phyloP scores from a whole-genome alignment of 2,329 filamentous ascomycete species.

The Chaetoscypha palmicola region DNA sequence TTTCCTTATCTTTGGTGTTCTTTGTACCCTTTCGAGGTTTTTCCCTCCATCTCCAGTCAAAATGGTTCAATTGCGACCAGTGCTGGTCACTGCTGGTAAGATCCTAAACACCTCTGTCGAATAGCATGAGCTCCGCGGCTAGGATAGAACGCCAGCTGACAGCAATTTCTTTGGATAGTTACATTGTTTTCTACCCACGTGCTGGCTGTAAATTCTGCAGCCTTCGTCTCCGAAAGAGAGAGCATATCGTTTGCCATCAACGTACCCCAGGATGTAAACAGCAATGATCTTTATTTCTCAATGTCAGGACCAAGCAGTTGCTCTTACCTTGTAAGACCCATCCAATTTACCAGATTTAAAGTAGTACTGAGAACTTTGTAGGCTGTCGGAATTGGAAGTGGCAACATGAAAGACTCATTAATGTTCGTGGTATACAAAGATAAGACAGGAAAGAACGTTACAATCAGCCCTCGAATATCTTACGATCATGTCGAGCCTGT shows the following conservation, averaged over 20 bases:
- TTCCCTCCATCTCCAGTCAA: background rate
- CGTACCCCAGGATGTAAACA: slow-evolving; percentile 39
- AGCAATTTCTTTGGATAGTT: slow-evolving; percentile 5
- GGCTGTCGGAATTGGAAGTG: slow-evolving; percentile 47
- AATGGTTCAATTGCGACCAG: slow-evolving; percentile 13
- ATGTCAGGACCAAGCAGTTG: slow-evolving; percentile 39
- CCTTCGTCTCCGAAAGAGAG: slow-evolving; percentile 41
- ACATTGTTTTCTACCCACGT: slow-evolving; percentile 7
- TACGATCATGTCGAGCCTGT: slow-evolving; percentile 46
- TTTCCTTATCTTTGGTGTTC: no score
- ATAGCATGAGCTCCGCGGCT: no score
- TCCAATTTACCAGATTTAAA: background rate
- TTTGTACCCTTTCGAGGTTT: no score
- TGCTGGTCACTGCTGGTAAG: slow-evolving; percentile 14
- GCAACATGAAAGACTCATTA: slow-evolving; percentile 45
- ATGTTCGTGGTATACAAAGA: slow-evolving; percentile 50
- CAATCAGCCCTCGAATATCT: slow-evolving; percentile 47
- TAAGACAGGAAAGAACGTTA: slow-evolving; percentile 41
- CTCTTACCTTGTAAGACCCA: slow-evolving; percentile 39
- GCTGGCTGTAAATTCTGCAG: slow-evolving; percentile 26
- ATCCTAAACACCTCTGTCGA: background rate
- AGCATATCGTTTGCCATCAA: slow-evolving; percentile 44
- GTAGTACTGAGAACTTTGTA: slow-evolving; percentile 1
- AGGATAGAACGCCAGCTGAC: no score
- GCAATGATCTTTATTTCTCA: slow-evolving; percentile 47